Base-by-base conservation (phyloP, 1,284 basidiomycete species). In the Microbotryum saponariae region DNA sequence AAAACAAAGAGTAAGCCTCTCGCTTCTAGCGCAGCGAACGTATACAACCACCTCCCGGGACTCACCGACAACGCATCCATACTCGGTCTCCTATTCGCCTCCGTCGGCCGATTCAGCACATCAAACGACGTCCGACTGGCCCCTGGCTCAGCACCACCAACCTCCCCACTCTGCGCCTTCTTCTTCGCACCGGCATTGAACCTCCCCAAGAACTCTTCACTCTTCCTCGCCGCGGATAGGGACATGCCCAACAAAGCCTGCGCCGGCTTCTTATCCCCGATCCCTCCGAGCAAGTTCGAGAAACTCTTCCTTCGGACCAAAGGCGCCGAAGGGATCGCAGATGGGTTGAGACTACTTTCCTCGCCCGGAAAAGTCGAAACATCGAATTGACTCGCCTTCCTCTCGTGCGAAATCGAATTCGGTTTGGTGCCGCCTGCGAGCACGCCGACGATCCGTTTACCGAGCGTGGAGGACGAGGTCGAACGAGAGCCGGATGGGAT, bases 31-130 rank as follows among this genome's bases (percentile, higher is more conserved):
- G 27, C 0, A 27, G 27, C 27, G 27, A 27, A 5, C 27, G 27
- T 6, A 27, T 27, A 27, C 27, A 6, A 27, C 27, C 27, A 27
- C 27, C 27, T 27, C 16, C 16, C 37, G 14, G 3, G 20, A 59
- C 66, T 33, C 49, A 68, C 67, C 2, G 64, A 56, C 2, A 66
- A 56, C 20, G 66, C 54, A 18, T 68, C 67, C 21, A 57, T 64
- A 33, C 67, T 66, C 6, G 63, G 62, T 21, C 57, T 42, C 21
- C 60, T 51, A 18, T 60, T 21, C 7, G 62, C 14, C 6, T 54
- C 49, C 33, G 37, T 48, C 37, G 51, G 50, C 9, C 54, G 56
- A 3, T 50, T 60, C 44, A 68, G 33, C 27, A 59, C 10, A 44
- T 68, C 67, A 7, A 68, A 64, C 27, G 61, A 63, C 37, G 56